Base-by-base conservation (phyloP, 2,329 filamentous ascomycete species). In the Trichoderma sp. region DNA sequence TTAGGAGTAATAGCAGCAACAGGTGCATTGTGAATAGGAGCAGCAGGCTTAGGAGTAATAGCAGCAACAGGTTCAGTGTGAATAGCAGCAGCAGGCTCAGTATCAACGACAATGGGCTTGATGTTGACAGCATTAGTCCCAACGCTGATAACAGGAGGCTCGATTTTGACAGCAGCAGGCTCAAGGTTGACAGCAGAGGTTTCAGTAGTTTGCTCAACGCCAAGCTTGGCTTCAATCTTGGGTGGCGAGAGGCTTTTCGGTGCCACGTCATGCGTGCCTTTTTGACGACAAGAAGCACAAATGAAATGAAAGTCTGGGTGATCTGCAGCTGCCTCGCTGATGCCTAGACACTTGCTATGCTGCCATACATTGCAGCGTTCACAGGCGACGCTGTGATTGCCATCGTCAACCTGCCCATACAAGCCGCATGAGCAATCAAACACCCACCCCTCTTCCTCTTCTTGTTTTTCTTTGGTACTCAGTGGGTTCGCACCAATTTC, bases 291-390 rank as follows among this genome's bases (percentile, higher is more conserved):
- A 62, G 91, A 90, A 39, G 84, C 84, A 83, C 95, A 98, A 74
- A 97, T 82, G 78, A 97, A 97, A 73, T 93, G 90, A 77, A 98
- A 98, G 75, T 97, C 93, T 1, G 93, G 90, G 61, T 90, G 87
- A 74, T 97, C 95, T 0, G 94, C 95, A 74, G 95, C 92, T 73
- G 87, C 84, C 76, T 97, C 89, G 60, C 88, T 88, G 74, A 98
- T 92, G 53, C 91, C 92, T 73, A 97, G 88, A 79, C 96, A 99
- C 77, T 92, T 93, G 85, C 94, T 97, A 79, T 99, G 96, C 80
- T 98, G 95, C 96, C 96, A 99, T 62, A 97, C 91, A 79, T 92
- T 97, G 84, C 96, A 99, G 75, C 87, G 91, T 79, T 99, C 96
- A 82, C 96, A 99, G 32, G 95, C 93, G 74, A 99, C 91, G 79